Conservation (phyloP, 2,329 filamentous ascomycete genomes). For the Aspergillus calidoustus region DNA sequence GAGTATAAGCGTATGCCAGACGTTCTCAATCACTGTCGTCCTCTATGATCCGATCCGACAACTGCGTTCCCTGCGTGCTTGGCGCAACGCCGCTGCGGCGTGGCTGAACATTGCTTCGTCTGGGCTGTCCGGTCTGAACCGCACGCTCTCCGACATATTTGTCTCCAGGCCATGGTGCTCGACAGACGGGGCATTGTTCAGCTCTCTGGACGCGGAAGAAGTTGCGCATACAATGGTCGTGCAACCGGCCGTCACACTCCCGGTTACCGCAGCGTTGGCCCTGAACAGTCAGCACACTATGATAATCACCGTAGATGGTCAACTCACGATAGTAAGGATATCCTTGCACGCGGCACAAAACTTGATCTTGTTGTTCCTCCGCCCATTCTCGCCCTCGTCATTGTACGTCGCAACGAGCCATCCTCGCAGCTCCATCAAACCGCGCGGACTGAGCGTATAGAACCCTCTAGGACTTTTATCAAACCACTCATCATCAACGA, state of each 20-base stretch:
- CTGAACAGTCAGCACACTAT: constrained; percentile 34
- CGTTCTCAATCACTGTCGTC: constrained; percentile 20
- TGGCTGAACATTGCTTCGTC: constrained; percentile 29
- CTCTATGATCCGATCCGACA: background rate
- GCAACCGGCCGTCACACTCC: constrained; percentile 72
- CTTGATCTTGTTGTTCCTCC: constrained; percentile 73
- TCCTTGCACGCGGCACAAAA: constrained; percentile 87
- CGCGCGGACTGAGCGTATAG: constrained; percentile 76
- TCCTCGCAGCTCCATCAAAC: constrained; percentile 79
- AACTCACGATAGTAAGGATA: constrained; percentile 74
- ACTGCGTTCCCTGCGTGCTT: constrained; percentile 18
- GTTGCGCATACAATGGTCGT: constrained; percentile 74
- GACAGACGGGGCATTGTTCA: constrained; percentile 66
- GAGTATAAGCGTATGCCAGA: background rate
- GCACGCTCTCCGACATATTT: constrained; percentile 60
- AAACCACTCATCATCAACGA: constrained; percentile 84
- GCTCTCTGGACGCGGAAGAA: constrained; percentile 71
- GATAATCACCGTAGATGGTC: background rate
- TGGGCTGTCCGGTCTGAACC: constrained; percentile 30
- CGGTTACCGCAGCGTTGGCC: constrained; percentile 75
- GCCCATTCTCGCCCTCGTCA: constrained; percentile 64
- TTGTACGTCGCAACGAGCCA: constrained; percentile 94
- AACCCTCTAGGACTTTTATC: constrained; percentile 72
- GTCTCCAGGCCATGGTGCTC: constrained; percentile 56
- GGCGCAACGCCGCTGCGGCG: constrained; percentile 18